Evolutionary conservation across 495 filamentous ascomycete genomes (phyloP).

Genomic region (Xylaria nigripes): DNA sequence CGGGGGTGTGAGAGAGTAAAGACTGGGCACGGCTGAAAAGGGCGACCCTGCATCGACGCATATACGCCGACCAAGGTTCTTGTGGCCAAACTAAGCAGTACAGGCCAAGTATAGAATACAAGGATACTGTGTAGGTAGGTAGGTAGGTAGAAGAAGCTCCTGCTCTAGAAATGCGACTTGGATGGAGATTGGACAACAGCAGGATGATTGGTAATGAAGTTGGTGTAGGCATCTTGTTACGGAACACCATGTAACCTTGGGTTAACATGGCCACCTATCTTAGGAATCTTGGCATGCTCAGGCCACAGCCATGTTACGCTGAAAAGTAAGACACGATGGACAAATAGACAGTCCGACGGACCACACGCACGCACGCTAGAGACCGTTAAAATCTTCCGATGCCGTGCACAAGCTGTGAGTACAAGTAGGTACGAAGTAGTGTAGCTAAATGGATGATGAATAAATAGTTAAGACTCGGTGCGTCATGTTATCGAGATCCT

Average conservation of each 20-base stretch:
- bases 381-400: constrained; percentile 6
- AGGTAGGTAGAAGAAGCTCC: not conserved
- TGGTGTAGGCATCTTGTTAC: too few relatives aligned
- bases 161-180: not conserved
- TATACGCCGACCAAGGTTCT: constrained; percentile 1
- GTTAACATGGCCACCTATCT: not conserved
- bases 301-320: too few relatives aligned
- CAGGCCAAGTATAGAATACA: constrained; percentile 1
- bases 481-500: not conserved
- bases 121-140: not conserved
- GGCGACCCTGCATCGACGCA: constrained; percentile 5
- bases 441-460: too few relatives aligned
- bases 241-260: not conserved
- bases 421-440: not conserved
- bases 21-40: constrained; percentile 10
- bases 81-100: constrained; percentile 1
- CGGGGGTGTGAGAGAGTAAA: not conserved
- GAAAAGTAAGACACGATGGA: not conserved
- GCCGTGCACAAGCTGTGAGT: too few relatives aligned
- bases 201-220: too few relatives aligned
- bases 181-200: not conserved
- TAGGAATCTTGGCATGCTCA: not conserved
- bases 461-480: not conserved
- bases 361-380: not conserved
- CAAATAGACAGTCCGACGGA: too few relatives aligned